Evolutionary conservation across 2,329 filamentous ascomycete genomes (phyloP).

Genomic region (Bipolaris cookei): DNA sequence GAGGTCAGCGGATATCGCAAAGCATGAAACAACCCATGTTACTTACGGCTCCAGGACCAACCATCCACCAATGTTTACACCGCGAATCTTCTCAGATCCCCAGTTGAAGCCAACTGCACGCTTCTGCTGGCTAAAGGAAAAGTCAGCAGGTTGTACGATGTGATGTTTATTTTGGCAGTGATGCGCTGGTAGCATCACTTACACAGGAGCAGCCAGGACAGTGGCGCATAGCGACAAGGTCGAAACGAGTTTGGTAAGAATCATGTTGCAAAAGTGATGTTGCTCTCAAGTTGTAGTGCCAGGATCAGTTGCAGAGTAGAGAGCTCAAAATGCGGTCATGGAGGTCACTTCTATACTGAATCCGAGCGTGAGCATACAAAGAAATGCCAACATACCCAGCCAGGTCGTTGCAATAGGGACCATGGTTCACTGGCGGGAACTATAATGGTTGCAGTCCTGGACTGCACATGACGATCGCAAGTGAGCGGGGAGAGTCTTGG

Average conservation of each 20-base stretch:
- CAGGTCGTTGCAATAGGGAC: conserved; percentile 4
- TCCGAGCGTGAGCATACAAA: conserved; percentile 11
- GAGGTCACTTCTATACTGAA: conserved; percentile 14
- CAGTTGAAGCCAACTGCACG: conserved; percentile 55
- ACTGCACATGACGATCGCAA: conserved; percentile 16
- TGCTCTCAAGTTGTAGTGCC: conserved; percentile 13
- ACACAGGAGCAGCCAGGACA: conserved; percentile 39
- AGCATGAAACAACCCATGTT: neutral
- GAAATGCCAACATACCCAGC: conserved; percentile 11
- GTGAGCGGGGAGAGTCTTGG: conserved; percentile 3
- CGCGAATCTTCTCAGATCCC: conserved; percentile 58
- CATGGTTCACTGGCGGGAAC: conserved; percentile 5
- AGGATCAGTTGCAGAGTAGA: conserved; percentile 3
- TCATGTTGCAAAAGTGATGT: conserved; percentile 30
- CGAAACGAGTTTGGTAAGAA: conserved; percentile 30
- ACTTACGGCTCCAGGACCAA: conserved; percentile 55
- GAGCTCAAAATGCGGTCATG: conserved; percentile 14
- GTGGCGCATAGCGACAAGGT: conserved; percentile 32
- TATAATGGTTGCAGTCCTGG: neutral
- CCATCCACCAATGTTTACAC: conserved; percentile 61
- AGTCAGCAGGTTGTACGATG: conserved; percentile 18
- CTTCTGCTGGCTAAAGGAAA: conserved; percentile 33
- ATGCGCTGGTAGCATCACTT: conserved; percentile 26
- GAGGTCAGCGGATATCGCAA: neutral
- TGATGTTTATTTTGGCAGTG: neutral